Evolutionary conservation across 2,329 filamentous ascomycete species (phyloP).

Genomic region (Hortaea sp.): DNA sequence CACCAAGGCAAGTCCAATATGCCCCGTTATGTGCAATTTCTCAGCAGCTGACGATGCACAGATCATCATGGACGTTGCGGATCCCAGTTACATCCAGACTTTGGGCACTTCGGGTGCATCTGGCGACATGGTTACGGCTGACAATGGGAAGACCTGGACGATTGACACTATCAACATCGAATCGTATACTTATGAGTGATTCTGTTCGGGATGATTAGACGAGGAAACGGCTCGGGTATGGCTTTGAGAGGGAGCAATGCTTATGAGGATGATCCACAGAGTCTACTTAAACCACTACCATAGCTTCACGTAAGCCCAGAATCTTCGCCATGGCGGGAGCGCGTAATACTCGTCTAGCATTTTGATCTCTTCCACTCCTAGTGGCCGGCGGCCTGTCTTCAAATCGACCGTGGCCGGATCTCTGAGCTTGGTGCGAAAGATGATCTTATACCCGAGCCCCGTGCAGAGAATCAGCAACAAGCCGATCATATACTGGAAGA

Average conservation of each 20-base stretch:
- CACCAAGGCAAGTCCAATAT: conserved; percentile 22
- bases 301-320: neutral
- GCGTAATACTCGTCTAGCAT: conserved; percentile 7
- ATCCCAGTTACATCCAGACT: conserved; percentile 33
- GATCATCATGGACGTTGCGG: conserved; percentile 25
- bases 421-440: conserved; percentile 7
- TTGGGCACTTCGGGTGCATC: conserved; percentile 30
- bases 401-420: conserved; percentile 6
- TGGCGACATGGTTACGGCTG: conserved; percentile 30
- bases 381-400: conserved; percentile 3
- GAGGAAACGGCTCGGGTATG: too few species aligned
- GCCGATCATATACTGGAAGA: conserved; percentile 33
- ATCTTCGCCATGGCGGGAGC: conserved; percentile 1
- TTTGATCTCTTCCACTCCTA: conserved; percentile 9
- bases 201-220: too few species aligned
- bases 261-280: too few species aligned
- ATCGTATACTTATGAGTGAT: too few species aligned
- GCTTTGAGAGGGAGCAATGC: too few species aligned
- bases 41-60: too few species aligned
- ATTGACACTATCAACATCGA: conserved; percentile 28
- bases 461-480: conserved; percentile 38
- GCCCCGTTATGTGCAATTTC: too few species aligned
- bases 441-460: conserved; percentile 4
- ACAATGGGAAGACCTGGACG: conserved; percentile 36
- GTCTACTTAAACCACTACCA: neutral